Percentiles rank a stretch among this genome's conserved stretches.
phyloP scores from a whole-genome alignment of 192 early-diverging fungal genomes.

The Mortierella antarctica region DNA sequence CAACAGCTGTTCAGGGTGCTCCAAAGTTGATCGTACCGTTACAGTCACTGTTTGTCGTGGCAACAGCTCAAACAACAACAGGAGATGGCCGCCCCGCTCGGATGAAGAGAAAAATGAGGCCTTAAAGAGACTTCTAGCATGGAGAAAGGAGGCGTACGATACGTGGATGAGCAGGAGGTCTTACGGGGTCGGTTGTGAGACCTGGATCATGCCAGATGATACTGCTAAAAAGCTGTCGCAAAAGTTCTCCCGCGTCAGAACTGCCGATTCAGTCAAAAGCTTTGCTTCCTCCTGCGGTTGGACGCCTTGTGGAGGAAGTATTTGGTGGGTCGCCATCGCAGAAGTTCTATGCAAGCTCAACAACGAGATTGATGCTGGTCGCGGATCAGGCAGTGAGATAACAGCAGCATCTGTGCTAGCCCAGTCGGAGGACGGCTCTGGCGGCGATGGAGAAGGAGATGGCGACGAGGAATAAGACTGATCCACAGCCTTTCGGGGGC shows the following conservation, averaged over 20 bases:
- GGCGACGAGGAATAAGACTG: conserved; percentile 1
- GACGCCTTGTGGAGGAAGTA: conserved; percentile 2
- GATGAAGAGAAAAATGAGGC: conserved; percentile 4
- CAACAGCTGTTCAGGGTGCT: no score
- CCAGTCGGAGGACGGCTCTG: conserved; percentile 5
- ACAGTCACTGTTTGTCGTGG: not conserved
- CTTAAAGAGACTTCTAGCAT: not conserved
- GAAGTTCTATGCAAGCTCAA: conserved; percentile 13
- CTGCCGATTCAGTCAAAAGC: conserved; percentile 1
- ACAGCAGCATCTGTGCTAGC: not conserved
- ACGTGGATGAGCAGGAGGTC: not conserved
- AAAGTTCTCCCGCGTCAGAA: conserved; percentile 11
- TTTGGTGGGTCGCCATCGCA: not conserved
- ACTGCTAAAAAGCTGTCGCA: conserved; percentile 8
- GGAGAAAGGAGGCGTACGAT: conserved; percentile 22
- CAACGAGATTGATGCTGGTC: conserved; percentile 12
- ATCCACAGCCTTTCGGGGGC: not conserved
- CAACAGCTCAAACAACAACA: not conserved
- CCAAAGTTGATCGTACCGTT: no score
- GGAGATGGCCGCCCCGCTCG: not conserved
- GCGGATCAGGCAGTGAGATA: conserved; percentile 7
- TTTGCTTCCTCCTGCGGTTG: conserved; percentile 1
- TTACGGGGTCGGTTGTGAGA: conserved; percentile 5
- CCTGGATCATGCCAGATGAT: conserved; percentile 10
- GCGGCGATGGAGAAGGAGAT: conserved; percentile 3